phyloP scores from a whole-genome alignment of 176 grass and related monocot genomes.

The Areca catechu region DNA sequence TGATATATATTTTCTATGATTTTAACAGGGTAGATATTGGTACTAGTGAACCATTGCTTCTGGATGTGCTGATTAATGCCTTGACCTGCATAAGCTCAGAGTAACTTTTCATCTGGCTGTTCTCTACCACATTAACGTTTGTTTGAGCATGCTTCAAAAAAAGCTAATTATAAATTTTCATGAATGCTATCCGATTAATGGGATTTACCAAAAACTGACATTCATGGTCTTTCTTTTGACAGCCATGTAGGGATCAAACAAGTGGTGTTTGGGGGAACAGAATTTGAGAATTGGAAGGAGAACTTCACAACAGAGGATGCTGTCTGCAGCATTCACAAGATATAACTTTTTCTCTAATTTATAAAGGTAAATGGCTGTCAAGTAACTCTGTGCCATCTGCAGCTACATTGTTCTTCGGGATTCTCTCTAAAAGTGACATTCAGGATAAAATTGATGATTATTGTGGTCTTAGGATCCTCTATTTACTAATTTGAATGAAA shows the following conservation, averaged over 20 bases:
- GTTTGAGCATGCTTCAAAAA: too few relatives aligned
- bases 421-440: too few relatives aligned
- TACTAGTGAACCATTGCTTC: conserved; percentile 59
- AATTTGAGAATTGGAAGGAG: conserved; percentile 75
- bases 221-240: conserved; percentile 6
- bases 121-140: too few relatives aligned
- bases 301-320: conserved; percentile 62
- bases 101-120: conserved; percentile 43
- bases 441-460: too few relatives aligned
- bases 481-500: too few relatives aligned
- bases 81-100: conserved; percentile 73
- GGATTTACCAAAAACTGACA: too few relatives aligned
- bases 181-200: too few relatives aligned
- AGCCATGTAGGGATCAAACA: conserved; percentile 89
- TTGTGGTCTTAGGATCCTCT: too few relatives aligned
- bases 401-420: too few relatives aligned
- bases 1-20: conserved; percentile 20
- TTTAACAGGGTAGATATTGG: conserved; percentile 92
- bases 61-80: conserved; percentile 84
- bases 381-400: neutral
- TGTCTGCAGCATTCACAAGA: conserved; percentile 59
- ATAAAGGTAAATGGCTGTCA: neutral
- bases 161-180: too few relatives aligned
- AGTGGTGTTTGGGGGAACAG: conserved; percentile 65
- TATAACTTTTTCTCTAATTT: conserved; percentile 19